Conservation (phyloP, 228 moss, liverwort and hornwort species). For the Sphagnum magellanicum region DNA sequence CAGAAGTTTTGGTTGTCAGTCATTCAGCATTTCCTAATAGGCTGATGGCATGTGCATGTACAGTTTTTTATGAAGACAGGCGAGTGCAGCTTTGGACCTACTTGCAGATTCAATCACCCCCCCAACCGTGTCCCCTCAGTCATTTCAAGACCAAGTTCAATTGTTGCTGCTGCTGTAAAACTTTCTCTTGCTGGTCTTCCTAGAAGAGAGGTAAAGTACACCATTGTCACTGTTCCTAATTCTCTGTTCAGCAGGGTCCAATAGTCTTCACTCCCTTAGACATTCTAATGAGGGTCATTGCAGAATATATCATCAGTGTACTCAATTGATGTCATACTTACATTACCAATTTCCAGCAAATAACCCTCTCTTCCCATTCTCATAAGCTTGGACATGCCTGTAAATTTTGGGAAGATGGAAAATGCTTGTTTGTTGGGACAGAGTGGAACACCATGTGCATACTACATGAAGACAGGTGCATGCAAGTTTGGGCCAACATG, state of each 20-base stretch:
- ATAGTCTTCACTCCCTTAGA: no score
- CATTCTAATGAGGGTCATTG: no score
- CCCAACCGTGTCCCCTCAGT: conserved; percentile 60
- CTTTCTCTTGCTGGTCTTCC: conserved; percentile 92
- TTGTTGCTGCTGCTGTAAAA: conserved; percentile 30
- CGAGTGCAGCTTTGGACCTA: conserved; percentile 85
- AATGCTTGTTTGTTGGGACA: neutral
- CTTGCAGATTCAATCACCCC: conserved; percentile 88
- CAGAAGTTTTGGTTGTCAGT: no score
- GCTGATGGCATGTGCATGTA: neutral
- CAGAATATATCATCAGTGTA: no score
- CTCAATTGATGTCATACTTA: no score
- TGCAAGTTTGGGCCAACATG: conserved; percentile 93
- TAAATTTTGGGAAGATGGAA: no score
- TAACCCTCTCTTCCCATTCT: no score
- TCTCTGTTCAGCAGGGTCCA: no score
- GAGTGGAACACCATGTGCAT: conserved; percentile 78
- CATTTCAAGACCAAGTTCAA: conserved; percentile 28
- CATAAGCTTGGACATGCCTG: no score
- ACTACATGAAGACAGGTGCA: conserved; percentile 94
- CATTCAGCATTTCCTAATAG: no score
- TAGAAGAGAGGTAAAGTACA: conserved; percentile 71
- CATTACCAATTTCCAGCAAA: no score
- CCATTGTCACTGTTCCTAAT: no score
- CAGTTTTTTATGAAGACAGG: conserved; percentile 92